Percentiles rank a stretch among this genome's conserved stretches.
Evolutionary conservation across 208 protist species (phyloP).

Genomic region (Leishmania martiniquensis): DNA sequence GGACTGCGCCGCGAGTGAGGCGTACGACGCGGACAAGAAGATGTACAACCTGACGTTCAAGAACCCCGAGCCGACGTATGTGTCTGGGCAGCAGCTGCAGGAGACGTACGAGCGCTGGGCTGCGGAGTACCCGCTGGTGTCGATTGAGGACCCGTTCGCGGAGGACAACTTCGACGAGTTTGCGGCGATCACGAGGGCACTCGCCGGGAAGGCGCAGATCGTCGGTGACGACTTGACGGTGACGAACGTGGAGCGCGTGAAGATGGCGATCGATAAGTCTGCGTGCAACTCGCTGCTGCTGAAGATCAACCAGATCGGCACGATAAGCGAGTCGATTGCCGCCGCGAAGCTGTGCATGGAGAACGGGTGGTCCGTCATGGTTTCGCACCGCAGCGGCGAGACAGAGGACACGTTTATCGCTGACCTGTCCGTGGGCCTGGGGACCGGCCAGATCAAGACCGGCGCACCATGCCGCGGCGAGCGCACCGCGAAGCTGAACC

Average conservation of each 20-base stretch:
- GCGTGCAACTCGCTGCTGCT: slow-evolving; percentile 98
- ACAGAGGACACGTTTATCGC: slow-evolving; percentile 99
- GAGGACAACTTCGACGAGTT: slow-evolving; percentile 98
- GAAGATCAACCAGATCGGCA: slow-evolving; percentile 99
- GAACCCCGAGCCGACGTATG: slow-evolving; percentile 73
- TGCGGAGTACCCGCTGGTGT: slow-evolving; percentile 96
- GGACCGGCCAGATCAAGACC: slow-evolving; percentile 98
- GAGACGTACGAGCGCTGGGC: slow-evolving; percentile 94
- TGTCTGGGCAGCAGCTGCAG: slow-evolving; percentile 81
- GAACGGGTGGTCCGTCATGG: slow-evolving; percentile 87
- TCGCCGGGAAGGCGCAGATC: slow-evolving; percentile 92
- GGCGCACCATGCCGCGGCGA: slow-evolving; percentile 98
- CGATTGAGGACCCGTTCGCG: slow-evolving; percentile 99
- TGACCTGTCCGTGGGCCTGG: slow-evolving; percentile 98
- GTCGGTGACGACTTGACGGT: slow-evolving; percentile 99
- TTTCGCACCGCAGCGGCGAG: slow-evolving; percentile 98
- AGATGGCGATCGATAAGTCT: slow-evolving; percentile 90
- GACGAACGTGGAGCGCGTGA: slow-evolving; percentile 97
- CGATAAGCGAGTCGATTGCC: slow-evolving; percentile 97
- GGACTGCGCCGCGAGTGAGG: slow-evolving; percentile 99
- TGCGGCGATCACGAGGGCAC: slow-evolving; percentile 70
- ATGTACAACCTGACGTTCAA: slow-evolving; percentile 99
- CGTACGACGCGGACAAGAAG: slow-evolving; percentile 93
- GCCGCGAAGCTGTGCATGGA: slow-evolving; percentile 90
- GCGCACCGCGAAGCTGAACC: slow-evolving; percentile 99